phyloP scores from a whole-genome alignment of 1,139 yeast genomes.

The Pichia sp. region DNA sequence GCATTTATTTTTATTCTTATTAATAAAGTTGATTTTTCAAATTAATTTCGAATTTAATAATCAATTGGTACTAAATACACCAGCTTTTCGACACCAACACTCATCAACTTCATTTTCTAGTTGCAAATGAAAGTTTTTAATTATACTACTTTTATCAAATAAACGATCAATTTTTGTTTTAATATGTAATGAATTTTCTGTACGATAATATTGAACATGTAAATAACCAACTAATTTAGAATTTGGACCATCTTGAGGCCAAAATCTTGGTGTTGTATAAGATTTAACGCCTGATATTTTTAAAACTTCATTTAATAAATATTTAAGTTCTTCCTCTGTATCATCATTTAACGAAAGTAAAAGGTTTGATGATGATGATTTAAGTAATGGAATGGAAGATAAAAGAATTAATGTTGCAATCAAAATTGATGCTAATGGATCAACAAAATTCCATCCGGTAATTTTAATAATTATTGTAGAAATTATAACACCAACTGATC shows the following conservation, averaged over 20 bases:
- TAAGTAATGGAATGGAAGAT: constrained; percentile 79
- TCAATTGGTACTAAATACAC: constrained; percentile 22
- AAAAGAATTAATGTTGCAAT: constrained; percentile 75
- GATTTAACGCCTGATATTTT: constrained; percentile 75
- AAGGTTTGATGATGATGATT: constrained; percentile 72
- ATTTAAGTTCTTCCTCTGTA: constrained; percentile 57
- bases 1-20: too few relatives aligned
- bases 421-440: constrained; percentile 85
- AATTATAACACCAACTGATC: constrained; percentile 91
- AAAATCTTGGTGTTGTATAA: constrained; percentile 83
- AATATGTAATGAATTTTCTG: constrained; percentile 40
- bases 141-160: constrained; percentile 20
- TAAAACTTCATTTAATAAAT: constrained; percentile 59
- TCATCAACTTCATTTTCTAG: constrained; percentile 51
- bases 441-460: constrained; percentile 47
- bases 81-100: constrained; percentile 46
- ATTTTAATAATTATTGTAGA: constrained; percentile 67
- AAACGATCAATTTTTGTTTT: constrained; percentile 36
- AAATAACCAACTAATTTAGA: constrained; percentile 41
- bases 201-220: constrained; percentile 48
- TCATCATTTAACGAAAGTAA: constrained; percentile 45
- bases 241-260: constrained; percentile 54
- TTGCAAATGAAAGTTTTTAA: constrained; percentile 42
- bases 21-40: too few relatives aligned
- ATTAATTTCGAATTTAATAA: too few relatives aligned